phyloP scores from a whole-genome alignment of 2,329 filamentous ascomycete genomes.

The Sporothrix sp. region DNA sequence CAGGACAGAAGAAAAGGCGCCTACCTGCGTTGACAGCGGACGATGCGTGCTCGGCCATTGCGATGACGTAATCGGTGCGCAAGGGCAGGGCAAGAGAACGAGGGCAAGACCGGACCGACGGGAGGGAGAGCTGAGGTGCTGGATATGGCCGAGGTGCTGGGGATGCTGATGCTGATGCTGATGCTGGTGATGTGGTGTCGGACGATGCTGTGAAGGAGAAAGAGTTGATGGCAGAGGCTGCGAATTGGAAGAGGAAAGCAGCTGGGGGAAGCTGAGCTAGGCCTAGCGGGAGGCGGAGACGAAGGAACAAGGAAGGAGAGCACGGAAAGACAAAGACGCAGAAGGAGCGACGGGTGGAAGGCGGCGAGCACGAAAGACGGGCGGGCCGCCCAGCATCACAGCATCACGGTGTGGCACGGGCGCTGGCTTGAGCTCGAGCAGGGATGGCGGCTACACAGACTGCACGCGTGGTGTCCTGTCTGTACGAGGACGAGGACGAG shows the following conservation, averaged over 20 bases:
- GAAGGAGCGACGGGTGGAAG: neutral
- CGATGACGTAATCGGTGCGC: constrained; percentile 18
- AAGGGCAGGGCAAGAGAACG: neutral
- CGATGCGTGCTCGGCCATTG: constrained; percentile 14
- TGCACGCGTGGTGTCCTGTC: too few relatives aligned
- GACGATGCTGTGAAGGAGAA: neutral
- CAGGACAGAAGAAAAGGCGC: neutral
- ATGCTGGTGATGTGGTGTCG: neutral
- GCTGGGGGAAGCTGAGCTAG: constrained; percentile 2
- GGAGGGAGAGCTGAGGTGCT: neutral
- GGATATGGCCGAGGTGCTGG: neutral
- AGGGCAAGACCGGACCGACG: neutral
- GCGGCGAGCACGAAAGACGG: neutral
- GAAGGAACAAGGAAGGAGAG: too few relatives aligned
- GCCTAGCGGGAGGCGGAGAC: constrained; percentile 9
- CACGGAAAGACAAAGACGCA: neutral
- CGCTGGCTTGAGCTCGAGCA: too few relatives aligned
- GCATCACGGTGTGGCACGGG: too few relatives aligned
- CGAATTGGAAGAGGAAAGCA: neutral
- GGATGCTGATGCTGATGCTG: neutral
- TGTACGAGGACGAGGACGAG: too few relatives aligned
- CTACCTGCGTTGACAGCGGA: constrained; percentile 14
- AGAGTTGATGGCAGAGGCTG: neutral
- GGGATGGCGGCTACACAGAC: too few relatives aligned
- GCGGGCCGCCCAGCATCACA: too few relatives aligned